These are phyloP conservation scores for Arthrinium puccinioides DNA, from an alignment of 2,329 filamentous ascomycete genomes.

Conservation along the genomic window DNA sequence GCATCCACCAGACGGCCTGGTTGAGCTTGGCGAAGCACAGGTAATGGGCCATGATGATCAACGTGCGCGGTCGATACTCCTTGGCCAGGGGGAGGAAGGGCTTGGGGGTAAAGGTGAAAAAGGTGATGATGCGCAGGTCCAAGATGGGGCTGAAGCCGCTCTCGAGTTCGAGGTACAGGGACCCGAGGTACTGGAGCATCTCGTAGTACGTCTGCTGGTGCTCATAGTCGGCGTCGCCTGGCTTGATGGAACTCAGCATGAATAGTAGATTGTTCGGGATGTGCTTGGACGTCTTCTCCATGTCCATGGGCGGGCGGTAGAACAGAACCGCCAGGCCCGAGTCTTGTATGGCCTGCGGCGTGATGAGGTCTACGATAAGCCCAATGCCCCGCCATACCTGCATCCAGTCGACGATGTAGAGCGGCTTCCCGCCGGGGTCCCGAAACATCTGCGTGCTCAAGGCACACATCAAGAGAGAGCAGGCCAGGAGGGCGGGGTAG, in stretches of 20 bases:
- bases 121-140: constrained; percentile 42
- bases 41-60: constrained; percentile 47
- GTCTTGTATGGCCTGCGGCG: constrained; percentile 20
- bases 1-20: constrained; percentile 41
- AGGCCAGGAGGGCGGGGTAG: constrained; percentile 42
- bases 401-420: constrained; percentile 51
- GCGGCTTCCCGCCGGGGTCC: constrained; percentile 31
- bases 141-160: constrained; percentile 36
- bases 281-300: constrained; percentile 29
- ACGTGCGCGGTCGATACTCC: constrained; percentile 33
- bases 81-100: constrained; percentile 36
- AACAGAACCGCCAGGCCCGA: constrained; percentile 41
- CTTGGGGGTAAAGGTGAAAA: constrained; percentile 42
- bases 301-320: constrained; percentile 39
- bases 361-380: constrained; percentile 36
- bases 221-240: constrained; percentile 33
- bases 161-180: constrained; percentile 42
- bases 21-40: constrained; percentile 41
- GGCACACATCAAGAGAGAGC: constrained; percentile 43
- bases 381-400: constrained; percentile 47
- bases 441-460: constrained; percentile 44
- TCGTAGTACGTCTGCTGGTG: constrained; percentile 34
- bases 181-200: constrained; percentile 41
- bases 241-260: constrained; percentile 38
- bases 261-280: constrained; percentile 42